phyloP scores from a whole-genome alignment of 495 filamentous ascomycete species.

The Penicillium chermesinum region DNA sequence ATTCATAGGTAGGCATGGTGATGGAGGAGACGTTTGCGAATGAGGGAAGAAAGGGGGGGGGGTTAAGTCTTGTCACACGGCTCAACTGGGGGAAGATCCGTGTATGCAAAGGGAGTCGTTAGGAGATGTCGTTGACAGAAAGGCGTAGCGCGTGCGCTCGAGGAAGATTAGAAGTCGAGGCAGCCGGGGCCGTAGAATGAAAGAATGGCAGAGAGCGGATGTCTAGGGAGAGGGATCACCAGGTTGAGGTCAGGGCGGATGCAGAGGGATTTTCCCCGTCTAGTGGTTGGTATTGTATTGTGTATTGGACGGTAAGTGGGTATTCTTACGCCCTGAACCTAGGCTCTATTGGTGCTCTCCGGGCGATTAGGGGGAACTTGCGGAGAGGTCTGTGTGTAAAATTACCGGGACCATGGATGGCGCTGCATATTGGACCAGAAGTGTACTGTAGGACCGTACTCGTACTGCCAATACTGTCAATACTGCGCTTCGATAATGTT shows the following conservation, averaged over 20 bases:
- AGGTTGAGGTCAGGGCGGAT: constrained; percentile 4
- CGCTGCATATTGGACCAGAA: neutral
- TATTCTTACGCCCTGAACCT: neutral
- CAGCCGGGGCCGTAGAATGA: constrained; percentile 1
- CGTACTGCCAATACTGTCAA: neutral
- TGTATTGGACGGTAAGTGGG: neutral
- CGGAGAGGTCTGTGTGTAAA: constrained; percentile 2
- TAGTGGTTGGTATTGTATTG: neutral
- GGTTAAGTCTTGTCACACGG: neutral
- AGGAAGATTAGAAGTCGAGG: neutral
- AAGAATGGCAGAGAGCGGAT: neutral
- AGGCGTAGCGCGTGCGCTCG: neutral
- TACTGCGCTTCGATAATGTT: too few species aligned
- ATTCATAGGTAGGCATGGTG: constrained; percentile 51
- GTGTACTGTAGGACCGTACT: neutral
- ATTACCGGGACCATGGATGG: neutral
- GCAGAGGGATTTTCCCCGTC: constrained; percentile 26
- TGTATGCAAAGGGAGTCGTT: constrained; percentile 2
- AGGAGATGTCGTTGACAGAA: neutral
- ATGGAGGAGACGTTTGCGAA: neutral
- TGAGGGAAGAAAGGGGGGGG: constrained; percentile 5
- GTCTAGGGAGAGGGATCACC: neutral
- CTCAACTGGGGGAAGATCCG: constrained; percentile 1
- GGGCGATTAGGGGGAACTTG: neutral
- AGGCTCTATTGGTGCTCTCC: constrained; percentile 1